These are phyloP conservation scores for Tylopilus vinaceipallidus DNA, from an alignment of 768 basidiomycete genomes.

Conservation along the genomic window DNA sequence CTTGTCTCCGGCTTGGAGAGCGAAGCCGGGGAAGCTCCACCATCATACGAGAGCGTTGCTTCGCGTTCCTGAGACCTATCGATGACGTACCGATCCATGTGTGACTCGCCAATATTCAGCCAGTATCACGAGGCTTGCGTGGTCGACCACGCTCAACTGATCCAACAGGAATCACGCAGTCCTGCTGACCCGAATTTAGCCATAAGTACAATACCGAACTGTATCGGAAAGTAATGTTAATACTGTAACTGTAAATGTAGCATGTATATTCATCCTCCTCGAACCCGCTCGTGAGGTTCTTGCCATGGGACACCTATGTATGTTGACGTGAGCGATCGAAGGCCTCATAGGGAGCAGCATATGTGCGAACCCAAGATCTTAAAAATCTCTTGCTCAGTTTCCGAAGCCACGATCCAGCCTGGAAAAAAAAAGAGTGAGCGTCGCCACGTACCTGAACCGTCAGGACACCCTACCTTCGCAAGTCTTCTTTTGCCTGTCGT, in stretches of 20 bases:
- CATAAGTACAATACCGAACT: too few relatives aligned
- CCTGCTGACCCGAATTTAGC: too few relatives aligned
- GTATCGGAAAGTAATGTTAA: too few relatives aligned
- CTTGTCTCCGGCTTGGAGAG: conserved; percentile 86
- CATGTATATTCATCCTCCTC: conserved; percentile 25
- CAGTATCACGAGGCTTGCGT: too few relatives aligned
- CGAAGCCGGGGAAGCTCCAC: conserved; percentile 82
- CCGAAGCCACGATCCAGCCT: conserved; percentile 74
- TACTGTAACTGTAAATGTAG: too few relatives aligned
- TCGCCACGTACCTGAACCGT: background rate
- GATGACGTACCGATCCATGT: too few relatives aligned
- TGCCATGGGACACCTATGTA: conserved; percentile 75
- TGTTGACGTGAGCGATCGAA: background rate
- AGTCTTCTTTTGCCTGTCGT: conserved; percentile 57
- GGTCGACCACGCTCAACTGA: too few relatives aligned
- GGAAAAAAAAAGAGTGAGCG: background rate
- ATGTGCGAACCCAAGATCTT: conserved; percentile 50
- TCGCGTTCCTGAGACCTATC: too few relatives aligned
- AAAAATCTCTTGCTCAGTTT: conserved; percentile 88
- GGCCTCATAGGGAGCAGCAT: too few relatives aligned
- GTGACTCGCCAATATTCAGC: too few relatives aligned
- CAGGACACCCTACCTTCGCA: conserved; percentile 45
- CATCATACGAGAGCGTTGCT: conserved; percentile 37
- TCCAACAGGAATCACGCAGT: too few relatives aligned
- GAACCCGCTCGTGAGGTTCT: conserved; percentile 73